Conservation (phyloP, 176 grass and related monocot species). For the Musa beccarii region DNA sequence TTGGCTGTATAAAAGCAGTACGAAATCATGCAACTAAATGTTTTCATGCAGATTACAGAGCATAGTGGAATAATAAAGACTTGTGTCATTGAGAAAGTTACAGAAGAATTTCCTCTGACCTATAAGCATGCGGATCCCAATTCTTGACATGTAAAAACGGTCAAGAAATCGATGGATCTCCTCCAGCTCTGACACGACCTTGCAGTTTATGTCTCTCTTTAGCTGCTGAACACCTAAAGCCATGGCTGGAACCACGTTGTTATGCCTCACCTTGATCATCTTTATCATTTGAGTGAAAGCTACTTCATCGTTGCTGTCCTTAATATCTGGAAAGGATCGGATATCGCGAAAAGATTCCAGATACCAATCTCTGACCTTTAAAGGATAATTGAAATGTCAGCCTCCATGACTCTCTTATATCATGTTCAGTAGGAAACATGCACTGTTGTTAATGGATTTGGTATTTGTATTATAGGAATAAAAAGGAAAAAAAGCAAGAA, state of each 20-base stretch:
- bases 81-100: neutral
- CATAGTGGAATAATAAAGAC: neutral
- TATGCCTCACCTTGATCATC: conserved; percentile 76
- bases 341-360: conserved; percentile 83
- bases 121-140: conserved; percentile 96
- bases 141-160: conserved; percentile 89
- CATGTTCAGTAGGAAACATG: no score
- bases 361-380: conserved; percentile 90
- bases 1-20: neutral
- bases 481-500: neutral
- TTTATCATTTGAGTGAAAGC: conserved; percentile 76
- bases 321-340: conserved; percentile 60
- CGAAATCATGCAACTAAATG: neutral
- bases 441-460: neutral
- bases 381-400: neutral
- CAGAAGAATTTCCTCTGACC: conserved; percentile 31
- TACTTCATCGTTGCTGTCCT: conserved; percentile 40
- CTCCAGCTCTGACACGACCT: conserved; percentile 38
- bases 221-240: conserved; percentile 83
- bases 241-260: conserved; percentile 88
- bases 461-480: neutral
- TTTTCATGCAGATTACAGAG: neutral
- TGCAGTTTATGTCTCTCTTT: conserved; percentile 49
- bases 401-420: neutral
- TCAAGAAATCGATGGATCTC: conserved; percentile 85